Conservation (phyloP, 192 early-diverging fungal species). For the Mortierella antarctica region DNA sequence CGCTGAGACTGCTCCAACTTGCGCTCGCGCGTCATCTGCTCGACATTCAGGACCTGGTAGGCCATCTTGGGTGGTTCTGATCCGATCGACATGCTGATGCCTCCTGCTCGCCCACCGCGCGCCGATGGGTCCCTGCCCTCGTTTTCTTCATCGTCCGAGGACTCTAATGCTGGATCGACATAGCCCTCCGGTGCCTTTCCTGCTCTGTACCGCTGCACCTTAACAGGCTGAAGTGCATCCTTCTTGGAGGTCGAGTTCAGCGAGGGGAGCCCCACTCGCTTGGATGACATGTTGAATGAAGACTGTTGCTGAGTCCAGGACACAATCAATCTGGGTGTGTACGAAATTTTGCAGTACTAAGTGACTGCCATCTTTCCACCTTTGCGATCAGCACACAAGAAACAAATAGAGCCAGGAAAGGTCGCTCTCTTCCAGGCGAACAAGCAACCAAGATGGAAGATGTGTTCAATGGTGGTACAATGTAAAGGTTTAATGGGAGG, state of each 20-base stretch:
- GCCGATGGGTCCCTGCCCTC: constrained; percentile 19
- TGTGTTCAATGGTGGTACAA: too few relatives aligned
- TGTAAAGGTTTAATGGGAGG: not conserved
- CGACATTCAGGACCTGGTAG: constrained; percentile 59
- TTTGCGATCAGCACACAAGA: too few relatives aligned
- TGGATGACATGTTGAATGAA: constrained; percentile 28
- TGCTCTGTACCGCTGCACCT: constrained; percentile 68
- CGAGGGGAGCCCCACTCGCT: constrained; percentile 36
- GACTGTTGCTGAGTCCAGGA: not conserved
- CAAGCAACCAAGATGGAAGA: too few relatives aligned
- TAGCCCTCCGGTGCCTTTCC: constrained; percentile 67
- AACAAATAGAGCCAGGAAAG: too few relatives aligned
- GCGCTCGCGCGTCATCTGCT: constrained; percentile 47
- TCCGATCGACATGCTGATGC: constrained; percentile 25
- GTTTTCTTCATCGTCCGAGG: constrained; percentile 65
- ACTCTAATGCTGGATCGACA: constrained; percentile 61
- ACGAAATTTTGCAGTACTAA: too few relatives aligned
- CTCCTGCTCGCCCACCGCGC: constrained; percentile 12
- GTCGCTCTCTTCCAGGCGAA: too few relatives aligned
- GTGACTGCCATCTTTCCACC: too few relatives aligned
- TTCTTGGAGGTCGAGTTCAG: constrained; percentile 47
- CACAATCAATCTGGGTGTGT: not conserved
- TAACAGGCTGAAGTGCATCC: constrained; percentile 52
- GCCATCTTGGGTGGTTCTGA: constrained; percentile 55
- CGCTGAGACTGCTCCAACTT: constrained; percentile 5